Conservation (phyloP, 73 alveolate genomes). For the Diophrys appendiculata region DNA sequence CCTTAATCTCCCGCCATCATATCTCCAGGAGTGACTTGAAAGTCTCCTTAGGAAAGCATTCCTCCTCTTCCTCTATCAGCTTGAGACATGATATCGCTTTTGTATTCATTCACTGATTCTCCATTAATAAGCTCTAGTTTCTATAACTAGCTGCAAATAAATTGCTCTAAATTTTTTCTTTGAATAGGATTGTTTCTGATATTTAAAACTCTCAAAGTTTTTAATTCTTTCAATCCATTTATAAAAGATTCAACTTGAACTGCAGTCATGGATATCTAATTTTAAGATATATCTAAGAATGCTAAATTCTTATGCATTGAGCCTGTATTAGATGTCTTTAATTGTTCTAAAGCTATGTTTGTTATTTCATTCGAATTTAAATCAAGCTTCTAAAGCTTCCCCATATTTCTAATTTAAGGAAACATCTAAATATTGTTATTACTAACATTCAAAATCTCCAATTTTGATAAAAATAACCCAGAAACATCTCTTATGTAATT, state of each 20-base stretch:
- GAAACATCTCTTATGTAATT: conserved; percentile 50
- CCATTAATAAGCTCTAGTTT: conserved; percentile 37
- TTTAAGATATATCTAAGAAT: conserved; percentile 41
- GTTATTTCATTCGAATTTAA: conserved; percentile 39
- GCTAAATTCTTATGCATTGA: conserved; percentile 16
- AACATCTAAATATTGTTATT: conserved; percentile 38
- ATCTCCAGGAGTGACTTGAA: conserved; percentile 20
- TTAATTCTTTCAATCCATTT: conserved; percentile 24
- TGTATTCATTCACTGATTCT: conserved; percentile 50
- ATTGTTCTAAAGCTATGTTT: conserved; percentile 29
- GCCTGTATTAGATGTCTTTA: conserved; percentile 1
- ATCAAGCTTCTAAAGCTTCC: conserved; percentile 36
- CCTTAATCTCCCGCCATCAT: not conserved
- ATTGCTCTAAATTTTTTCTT: not conserved
- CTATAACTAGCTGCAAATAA: conserved; percentile 1
- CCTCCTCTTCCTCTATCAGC: conserved; percentile 29
- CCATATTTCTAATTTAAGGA: conserved; percentile 49
- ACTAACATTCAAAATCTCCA: conserved; percentile 50
- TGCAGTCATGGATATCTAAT: conserved; percentile 28
- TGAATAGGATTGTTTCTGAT: conserved; percentile 25
- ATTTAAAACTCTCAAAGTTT: conserved; percentile 35
- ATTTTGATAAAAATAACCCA: conserved; percentile 23
- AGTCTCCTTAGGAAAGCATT: conserved; percentile 7
- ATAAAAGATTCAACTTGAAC: not conserved
- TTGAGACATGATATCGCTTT: conserved; percentile 25